phyloP scores from a whole-genome alignment of 2,329 filamentous ascomycete species.

The Fusarium nygamai region DNA sequence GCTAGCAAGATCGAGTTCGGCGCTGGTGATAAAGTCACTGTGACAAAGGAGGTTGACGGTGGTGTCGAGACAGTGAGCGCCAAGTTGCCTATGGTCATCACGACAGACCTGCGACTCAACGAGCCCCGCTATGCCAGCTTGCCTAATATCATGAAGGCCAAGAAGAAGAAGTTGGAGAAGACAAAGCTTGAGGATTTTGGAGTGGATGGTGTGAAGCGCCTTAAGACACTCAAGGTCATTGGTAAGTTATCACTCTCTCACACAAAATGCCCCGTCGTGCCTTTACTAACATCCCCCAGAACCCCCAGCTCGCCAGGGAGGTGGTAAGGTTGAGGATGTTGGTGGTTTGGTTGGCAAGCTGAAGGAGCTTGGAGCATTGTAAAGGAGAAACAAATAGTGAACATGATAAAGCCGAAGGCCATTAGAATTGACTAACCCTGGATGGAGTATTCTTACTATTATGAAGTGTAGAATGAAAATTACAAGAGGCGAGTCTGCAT shows the following conservation, averaged over 20 bases:
- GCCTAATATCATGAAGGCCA: constrained; percentile 99
- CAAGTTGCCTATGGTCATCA: constrained; percentile 91
- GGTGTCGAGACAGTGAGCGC: constrained; percentile 89
- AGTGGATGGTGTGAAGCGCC: constrained; percentile 75
- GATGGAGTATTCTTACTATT: neutral
- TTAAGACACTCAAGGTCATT: constrained; percentile 91
- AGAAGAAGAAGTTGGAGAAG: constrained; percentile 99
- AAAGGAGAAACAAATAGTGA: constrained; percentile 41
- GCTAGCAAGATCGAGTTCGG: constrained; percentile 85
- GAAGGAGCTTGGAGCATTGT: constrained; percentile 95
- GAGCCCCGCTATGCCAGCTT: constrained; percentile 94
- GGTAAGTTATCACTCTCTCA: constrained; percentile 61
- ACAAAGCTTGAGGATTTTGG: constrained; percentile 85
- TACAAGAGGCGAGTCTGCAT: neutral
- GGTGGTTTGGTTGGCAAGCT: constrained; percentile 93
- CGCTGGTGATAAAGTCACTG: constrained; percentile 74
- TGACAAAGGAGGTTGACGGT: constrained; percentile 94
- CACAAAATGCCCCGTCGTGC: neutral
- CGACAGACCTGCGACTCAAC: constrained; percentile 93
- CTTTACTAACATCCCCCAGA: constrained; percentile 61
- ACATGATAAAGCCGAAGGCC: neutral
- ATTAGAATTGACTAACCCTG: neutral
- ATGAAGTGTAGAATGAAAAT: neutral
- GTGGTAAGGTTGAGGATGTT: constrained; percentile 97
- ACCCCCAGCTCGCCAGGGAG: constrained; percentile 86